Conservation (phyloP, 2,329 filamentous ascomycete genomes). For the Ceratocystis cacaofunesta region DNA sequence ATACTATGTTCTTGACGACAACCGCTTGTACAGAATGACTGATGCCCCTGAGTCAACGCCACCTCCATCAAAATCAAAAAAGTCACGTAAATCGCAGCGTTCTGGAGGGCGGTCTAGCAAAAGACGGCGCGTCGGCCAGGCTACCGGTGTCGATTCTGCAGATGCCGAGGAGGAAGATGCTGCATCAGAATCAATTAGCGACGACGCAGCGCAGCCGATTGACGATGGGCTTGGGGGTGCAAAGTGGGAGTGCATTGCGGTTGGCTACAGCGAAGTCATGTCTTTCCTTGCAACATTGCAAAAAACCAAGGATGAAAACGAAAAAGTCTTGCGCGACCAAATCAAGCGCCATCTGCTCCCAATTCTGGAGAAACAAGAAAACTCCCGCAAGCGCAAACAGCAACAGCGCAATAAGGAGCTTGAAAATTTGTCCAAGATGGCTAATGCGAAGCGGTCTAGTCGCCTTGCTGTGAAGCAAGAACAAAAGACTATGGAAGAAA, state of each 20-base stretch:
- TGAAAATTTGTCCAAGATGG: constrained; percentile 68
- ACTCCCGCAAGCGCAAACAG: constrained; percentile 58
- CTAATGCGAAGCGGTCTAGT: constrained; percentile 86
- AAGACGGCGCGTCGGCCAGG: constrained; percentile 32
- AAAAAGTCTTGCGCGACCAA: constrained; percentile 59
- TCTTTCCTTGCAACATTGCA: constrained; percentile 54
- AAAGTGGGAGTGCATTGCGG: constrained; percentile 82
- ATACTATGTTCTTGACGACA: constrained; percentile 87
- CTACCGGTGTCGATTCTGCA: constrained; percentile 17
- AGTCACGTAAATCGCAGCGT: constrained; percentile 29
- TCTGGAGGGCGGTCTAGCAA: constrained; percentile 54
- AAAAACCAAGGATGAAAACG: constrained; percentile 68
- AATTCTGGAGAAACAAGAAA: constrained; percentile 63
- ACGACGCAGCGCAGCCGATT: constrained; percentile 19
- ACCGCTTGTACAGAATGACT: constrained; percentile 78
- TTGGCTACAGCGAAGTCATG: constrained; percentile 64
- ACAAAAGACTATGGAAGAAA: constrained; percentile 15
- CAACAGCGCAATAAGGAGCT: constrained; percentile 60
- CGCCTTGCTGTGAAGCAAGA: constrained; percentile 50
- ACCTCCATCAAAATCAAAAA: constrained; percentile 50
- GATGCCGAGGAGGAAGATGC: constrained; percentile 22
- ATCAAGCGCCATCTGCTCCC: constrained; percentile 69
- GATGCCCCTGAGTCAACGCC: constrained; percentile 54
- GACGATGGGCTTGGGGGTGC: constrained; percentile 58
- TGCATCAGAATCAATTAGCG: constrained; percentile 20